Evolutionary conservation across 306 rosid species (phyloP), one percentile per base, ranked within the genome.

Genomic region (Corylus avellana): DNA sequence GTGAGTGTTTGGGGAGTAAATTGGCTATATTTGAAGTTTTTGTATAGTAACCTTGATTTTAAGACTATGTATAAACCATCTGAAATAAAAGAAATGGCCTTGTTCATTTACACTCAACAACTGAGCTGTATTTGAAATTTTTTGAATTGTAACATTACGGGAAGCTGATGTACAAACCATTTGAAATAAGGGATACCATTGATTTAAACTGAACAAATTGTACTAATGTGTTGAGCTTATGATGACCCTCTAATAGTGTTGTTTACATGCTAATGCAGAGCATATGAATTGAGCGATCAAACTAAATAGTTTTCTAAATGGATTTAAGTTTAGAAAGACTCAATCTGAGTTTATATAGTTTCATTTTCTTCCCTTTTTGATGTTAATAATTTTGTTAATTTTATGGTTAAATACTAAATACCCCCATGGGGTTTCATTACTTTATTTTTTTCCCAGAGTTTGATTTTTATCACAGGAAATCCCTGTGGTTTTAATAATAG

Each of bases 41-140:
- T 62, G 68, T 48, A 73, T 69, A 58, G 35, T 67, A 72, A 77
- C 64, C 57, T 80, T 37, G 35, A 74, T 67, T 68, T 18, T 71
- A 80, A 73, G 78, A 74, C 66, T 37, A 64, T 85, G 81, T 61
- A 64, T 77, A 72, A 77, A 55, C 58, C 42, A 13, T 42, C 64
- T 75, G 62, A 56, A 57, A 75, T 81, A 69, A 75, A 57, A 57
- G 59, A 76, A 56, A 63, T 51, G 63, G 42, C 47, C 7, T 64
- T 76, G 16, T 76, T 39, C 2, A 7, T 55, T 53, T 25, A 39
- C 4, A 56, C 56, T 58, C 72, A 63, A 2, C 70, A 67, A 67
- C 29, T 42, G 18, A 22, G 72, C 50, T 18, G 17, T 37, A 66
- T 39, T 9, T 18, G 29, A 42, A 42, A 68, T 1, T 16, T 66